Percentiles rank a stretch among this genome's conserved stretches.
phyloP scores from a whole-genome alignment of 2,329 filamentous ascomycete genomes.

The Allantophomopsis cytisporea region DNA sequence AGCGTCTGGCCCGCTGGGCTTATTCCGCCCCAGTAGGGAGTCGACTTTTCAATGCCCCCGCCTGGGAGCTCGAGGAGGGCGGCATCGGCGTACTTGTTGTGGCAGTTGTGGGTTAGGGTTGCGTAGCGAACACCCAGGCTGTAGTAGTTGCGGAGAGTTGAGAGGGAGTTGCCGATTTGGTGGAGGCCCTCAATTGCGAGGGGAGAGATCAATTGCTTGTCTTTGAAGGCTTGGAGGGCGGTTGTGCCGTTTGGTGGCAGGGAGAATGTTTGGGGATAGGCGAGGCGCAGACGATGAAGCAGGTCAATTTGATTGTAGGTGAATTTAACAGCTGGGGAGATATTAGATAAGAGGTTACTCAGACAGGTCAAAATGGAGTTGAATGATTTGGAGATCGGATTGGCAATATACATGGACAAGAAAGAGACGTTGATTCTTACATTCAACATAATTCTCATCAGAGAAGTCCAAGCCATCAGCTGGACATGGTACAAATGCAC shows the following conservation, averaged over 20 bases:
- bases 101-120: constrained; percentile 87
- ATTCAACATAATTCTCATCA: constrained; percentile 53
- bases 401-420: not conserved
- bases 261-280: constrained; percentile 60
- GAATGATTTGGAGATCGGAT: not conserved
- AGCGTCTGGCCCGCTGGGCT: constrained; percentile 55
- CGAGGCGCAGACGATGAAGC: constrained; percentile 45
- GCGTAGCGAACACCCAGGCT: constrained; percentile 73
- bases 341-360: too few species aligned
- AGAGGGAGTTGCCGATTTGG: constrained; percentile 76
- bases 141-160: constrained; percentile 64
- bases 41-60: constrained; percentile 16
- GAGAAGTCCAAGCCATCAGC: constrained; percentile 59
- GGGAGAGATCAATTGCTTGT: constrained; percentile 59
- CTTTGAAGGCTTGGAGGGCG: constrained; percentile 45
- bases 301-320: constrained; percentile 69
- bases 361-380: too few species aligned
- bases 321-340: constrained; percentile 37
- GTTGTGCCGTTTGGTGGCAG: constrained; percentile 41
- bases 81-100: constrained; percentile 80
- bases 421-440: constrained; percentile 26
- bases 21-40: constrained; percentile 57
- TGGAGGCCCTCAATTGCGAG: constrained; percentile 80
- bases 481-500: constrained; percentile 70
- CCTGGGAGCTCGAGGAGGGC: constrained; percentile 46